Evolutionary conservation across 257 asterid genomes (phyloP).

Genomic region (Mitragyna speciosa): DNA sequence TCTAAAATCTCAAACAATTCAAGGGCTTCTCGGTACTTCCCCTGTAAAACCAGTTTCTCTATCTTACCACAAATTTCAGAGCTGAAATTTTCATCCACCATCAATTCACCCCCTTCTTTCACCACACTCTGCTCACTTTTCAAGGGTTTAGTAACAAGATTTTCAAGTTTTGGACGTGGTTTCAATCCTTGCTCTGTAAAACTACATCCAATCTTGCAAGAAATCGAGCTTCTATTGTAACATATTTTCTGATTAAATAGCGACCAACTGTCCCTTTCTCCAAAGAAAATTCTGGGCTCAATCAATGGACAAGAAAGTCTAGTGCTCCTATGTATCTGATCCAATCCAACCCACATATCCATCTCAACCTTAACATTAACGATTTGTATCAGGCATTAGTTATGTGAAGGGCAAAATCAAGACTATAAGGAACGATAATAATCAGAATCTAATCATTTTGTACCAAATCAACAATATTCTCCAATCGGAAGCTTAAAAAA

Average conservation of each 20-base stretch:
- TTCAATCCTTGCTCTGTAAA: conserved; percentile 48
- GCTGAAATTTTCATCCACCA: conserved; percentile 23
- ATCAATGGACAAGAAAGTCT: conserved; percentile 40
- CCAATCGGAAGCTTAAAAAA: background rate
- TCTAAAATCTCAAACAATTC: conserved; percentile 75
- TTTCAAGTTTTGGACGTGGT: conserved; percentile 43
- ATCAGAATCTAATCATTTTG: background rate
- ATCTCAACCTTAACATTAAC: conserved; percentile 14
- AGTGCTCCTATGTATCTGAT: conserved; percentile 48
- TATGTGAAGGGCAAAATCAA: background rate
- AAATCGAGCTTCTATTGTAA: conserved; percentile 21
- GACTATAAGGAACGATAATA: background rate
- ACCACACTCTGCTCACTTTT: conserved; percentile 25
- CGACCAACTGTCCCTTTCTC: conserved; percentile 30
- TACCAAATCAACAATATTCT: background rate
- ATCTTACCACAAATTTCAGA: conserved; percentile 59
- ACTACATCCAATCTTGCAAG: conserved; percentile 43
- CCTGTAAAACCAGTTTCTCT: conserved; percentile 64
- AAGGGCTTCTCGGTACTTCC: conserved; percentile 63
- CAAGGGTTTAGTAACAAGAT: conserved; percentile 44
- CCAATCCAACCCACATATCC: conserved; percentile 58
- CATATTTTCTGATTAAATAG: conserved; percentile 28
- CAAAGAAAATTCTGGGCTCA: conserved; percentile 28
- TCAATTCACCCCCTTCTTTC: conserved; percentile 21
- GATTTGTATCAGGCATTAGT: background rate